A percentile compares a stretch with the other conserved stretches of the same genome.
Conservation (phyloP, 1,284 basidiomycete species). For the Sporisorium iseilematis-ciliati region DNA sequence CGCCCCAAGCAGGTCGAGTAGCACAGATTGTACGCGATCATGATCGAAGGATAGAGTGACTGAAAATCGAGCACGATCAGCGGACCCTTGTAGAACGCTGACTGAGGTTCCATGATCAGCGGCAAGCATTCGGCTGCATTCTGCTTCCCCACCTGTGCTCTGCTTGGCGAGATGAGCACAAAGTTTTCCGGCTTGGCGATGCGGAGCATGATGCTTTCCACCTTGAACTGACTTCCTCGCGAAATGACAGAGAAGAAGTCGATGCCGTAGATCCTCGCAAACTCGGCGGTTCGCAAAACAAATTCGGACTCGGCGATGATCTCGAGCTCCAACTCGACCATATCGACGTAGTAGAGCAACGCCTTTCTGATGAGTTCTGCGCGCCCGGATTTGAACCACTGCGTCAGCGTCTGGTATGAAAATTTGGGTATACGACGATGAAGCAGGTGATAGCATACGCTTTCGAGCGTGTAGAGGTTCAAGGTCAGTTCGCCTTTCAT, state of each 20-base stretch:
- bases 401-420: conserved; percentile 76
- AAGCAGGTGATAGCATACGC: conserved; percentile 76
- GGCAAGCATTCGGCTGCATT: conserved; percentile 96
- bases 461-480: conserved; percentile 88
- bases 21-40: conserved; percentile 91
- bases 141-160: conserved; percentile 75
- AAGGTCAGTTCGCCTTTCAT: conserved; percentile 87
- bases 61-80: conserved; percentile 94
- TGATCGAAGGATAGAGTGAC: conserved; percentile 93
- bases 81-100: conserved; percentile 91
- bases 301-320: conserved; percentile 65
- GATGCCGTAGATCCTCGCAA: conserved; percentile 94
- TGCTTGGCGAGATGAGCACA: conserved; percentile 64
- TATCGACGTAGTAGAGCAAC: conserved; percentile 57
- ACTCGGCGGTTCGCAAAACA: conserved; percentile 75
- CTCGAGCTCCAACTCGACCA: conserved; percentile 53
- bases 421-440: conserved; percentile 77
- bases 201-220: conserved; percentile 97
- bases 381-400: conserved; percentile 75
- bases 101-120: conserved; percentile 92
- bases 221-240: conserved; percentile 96
- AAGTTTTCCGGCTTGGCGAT: conserved; percentile 94
- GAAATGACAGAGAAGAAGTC: conserved; percentile 96
- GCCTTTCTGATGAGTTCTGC: conserved; percentile 34
- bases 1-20: conserved; percentile 89